Percentiles rank a stretch among this genome's conserved stretches.
These are phyloP conservation scores for Phellopilus nigrolimitatus DNA, from an alignment of 1,284 basidiomycete species.

Conservation along the genomic window DNA sequence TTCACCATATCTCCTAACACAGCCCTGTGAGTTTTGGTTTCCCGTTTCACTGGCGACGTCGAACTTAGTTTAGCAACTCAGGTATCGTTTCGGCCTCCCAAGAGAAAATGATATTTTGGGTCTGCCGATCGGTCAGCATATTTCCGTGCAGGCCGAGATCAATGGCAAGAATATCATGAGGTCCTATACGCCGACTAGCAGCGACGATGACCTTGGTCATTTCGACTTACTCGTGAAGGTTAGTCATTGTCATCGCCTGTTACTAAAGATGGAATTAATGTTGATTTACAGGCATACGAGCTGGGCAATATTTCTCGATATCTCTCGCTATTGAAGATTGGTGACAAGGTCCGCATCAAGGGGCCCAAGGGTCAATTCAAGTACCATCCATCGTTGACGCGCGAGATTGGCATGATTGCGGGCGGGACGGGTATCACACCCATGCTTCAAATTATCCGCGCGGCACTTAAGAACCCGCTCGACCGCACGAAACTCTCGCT, in stretches of 20 bases:
- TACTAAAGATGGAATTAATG: conserved; percentile 8
- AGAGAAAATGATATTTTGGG: conserved; percentile 74
- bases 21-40: conserved; percentile 62
- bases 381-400: conserved; percentile 65
- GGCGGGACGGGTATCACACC: conserved; percentile 96
- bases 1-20: conserved; percentile 91
- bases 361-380: conserved; percentile 95
- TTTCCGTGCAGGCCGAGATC: conserved; percentile 87
- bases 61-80: conserved; percentile 30
- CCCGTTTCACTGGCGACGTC: conserved; percentile 4
- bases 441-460: conserved; percentile 95
- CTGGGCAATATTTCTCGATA: conserved; percentile 94
- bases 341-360: conserved; percentile 84
- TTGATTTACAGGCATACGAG: conserved; percentile 78
- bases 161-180: conserved; percentile 87
- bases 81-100: conserved; percentile 89
- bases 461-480: conserved; percentile 78
- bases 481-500: conserved; percentile 82
- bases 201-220: conserved; percentile 87
- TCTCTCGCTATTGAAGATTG: conserved; percentile 76
- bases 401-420: conserved; percentile 92
- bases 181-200: conserved; percentile 93
- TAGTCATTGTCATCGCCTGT: conserved; percentile 17
- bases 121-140: conserved; percentile 95
- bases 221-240: conserved; percentile 98